A percentile compares a stretch with the other conserved stretches of the same genome.
Conservation (phyloP, 768 basidiomycete species). For the Hypholoma sublateritium region DNA sequence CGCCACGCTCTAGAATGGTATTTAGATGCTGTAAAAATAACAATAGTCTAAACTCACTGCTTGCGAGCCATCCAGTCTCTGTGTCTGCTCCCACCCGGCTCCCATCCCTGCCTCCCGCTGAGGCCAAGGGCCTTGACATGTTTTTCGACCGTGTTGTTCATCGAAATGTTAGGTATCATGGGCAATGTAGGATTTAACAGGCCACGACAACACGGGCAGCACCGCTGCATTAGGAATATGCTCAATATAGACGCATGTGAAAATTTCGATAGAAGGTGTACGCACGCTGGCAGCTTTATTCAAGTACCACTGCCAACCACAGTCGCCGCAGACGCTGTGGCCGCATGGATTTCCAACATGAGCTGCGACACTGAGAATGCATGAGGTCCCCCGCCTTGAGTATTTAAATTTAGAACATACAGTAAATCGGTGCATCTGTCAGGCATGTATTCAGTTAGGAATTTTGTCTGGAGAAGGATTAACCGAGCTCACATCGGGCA, state of each 20-base stretch:
- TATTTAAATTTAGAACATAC: slow-evolving; percentile 38
- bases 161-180: slow-evolving; percentile 63
- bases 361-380: slow-evolving; percentile 48
- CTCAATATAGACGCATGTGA: slow-evolving; percentile 17
- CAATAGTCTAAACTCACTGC: slow-evolving; percentile 40
- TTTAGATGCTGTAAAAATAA: neutral
- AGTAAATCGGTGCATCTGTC: slow-evolving; percentile 70
- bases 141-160: slow-evolving; percentile 61
- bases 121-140: slow-evolving; percentile 50
- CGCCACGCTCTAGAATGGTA: slow-evolving; percentile 34
- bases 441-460: slow-evolving; percentile 8
- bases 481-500: slow-evolving; percentile 65
- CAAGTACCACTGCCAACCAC: slow-evolving; percentile 57
- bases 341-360: slow-evolving; percentile 73
- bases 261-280: neutral
- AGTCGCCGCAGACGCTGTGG: slow-evolving; percentile 70
- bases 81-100: slow-evolving; percentile 41
- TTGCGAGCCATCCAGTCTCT: slow-evolving; percentile 55
- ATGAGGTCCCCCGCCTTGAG: neutral
- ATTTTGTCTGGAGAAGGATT: neutral
- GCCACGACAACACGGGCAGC: slow-evolving; percentile 63
- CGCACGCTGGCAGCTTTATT: slow-evolving; percentile 16
- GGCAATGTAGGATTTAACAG: slow-evolving; percentile 37
- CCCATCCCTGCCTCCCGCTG: slow-evolving; percentile 54
- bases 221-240: slow-evolving; percentile 28